Conservation (phyloP, 2,329 filamentous ascomycete species). For the Nemania sp. region DNA sequence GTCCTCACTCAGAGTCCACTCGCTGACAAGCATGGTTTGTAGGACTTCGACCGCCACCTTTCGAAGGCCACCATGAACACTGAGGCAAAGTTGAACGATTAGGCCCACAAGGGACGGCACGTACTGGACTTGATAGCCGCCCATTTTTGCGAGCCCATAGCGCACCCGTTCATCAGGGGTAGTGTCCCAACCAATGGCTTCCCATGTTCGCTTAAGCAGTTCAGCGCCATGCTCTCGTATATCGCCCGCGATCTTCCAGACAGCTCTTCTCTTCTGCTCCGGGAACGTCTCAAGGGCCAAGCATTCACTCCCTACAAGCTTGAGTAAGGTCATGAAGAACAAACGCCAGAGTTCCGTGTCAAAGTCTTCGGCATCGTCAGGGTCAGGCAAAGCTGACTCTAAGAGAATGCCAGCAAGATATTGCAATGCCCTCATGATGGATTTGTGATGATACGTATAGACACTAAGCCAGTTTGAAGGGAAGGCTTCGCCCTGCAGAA, state of each 20-base stretch:
- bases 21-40: slow-evolving; percentile 97
- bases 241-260: slow-evolving; percentile 99
- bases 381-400: slow-evolving; percentile 82
- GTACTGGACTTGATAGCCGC: slow-evolving; percentile 97
- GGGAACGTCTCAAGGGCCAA: slow-evolving; percentile 94
- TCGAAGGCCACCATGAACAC: slow-evolving; percentile 89
- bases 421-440: slow-evolving; percentile 82
- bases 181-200: slow-evolving; percentile 95
- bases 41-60: slow-evolving; percentile 90
- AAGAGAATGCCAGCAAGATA: slow-evolving; percentile 79
- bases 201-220: slow-evolving; percentile 83
- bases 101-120: slow-evolving; percentile 89
- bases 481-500: slow-evolving; percentile 87
- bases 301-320: slow-evolving; percentile 84
- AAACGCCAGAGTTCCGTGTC: slow-evolving; percentile 92
- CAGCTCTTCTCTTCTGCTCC: slow-evolving; percentile 91
- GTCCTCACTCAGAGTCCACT: slow-evolving; percentile 95
- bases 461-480: slow-evolving; percentile 89
- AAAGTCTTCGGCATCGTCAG: slow-evolving; percentile 89
- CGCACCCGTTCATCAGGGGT: slow-evolving; percentile 75
- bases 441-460: slow-evolving; percentile 90
- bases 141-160: slow-evolving; percentile 82
- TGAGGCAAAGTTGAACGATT: slow-evolving; percentile 91
- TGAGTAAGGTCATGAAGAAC: slow-evolving; percentile 88
- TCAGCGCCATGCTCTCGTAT: slow-evolving; percentile 90